These are phyloP conservation scores for Plasmodium cynomolgi DNA, from an alignment of 169 alveolate genomes.

Conservation along the genomic window DNA sequence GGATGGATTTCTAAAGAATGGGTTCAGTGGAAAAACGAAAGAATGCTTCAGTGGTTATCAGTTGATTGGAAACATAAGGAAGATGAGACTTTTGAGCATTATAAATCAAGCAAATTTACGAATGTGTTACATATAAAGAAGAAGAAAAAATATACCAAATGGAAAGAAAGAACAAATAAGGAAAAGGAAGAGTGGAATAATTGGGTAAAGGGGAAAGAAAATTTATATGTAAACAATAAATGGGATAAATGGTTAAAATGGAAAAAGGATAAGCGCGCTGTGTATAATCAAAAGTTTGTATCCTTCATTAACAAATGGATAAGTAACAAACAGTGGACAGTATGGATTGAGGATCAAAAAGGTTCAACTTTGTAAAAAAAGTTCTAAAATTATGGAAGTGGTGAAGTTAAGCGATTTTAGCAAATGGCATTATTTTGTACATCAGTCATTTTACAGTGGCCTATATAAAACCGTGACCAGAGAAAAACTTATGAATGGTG, in stretches of 20 bases:
- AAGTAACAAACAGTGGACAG: background rate
- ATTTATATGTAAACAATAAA: background rate
- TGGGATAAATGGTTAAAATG: conserved; percentile 19
- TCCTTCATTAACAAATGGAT: background rate
- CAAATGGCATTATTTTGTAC: background rate
- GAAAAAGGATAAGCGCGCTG: background rate
- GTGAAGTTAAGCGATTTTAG: background rate
- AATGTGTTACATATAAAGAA: background rate
- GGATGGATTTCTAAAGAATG: background rate
- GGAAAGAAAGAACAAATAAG: conserved; percentile 14
- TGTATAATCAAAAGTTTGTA: background rate
- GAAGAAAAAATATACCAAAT: background rate
- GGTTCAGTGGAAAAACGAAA: conserved; percentile 26
- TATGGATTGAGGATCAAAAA: background rate
- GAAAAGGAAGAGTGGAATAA: conserved; percentile 40
- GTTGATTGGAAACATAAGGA: conserved; percentile 25
- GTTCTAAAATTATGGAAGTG: background rate
- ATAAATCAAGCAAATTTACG: background rate
- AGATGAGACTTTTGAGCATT: conserved; percentile 2
- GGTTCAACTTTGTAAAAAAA: background rate
- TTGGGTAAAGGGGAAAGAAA: conserved; percentile 20
- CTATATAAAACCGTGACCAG: background rate
- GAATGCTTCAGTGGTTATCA: conserved; percentile 8
- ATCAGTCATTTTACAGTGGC: background rate
- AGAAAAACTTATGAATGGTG: background rate